Evolutionary conservation across 208 protist species (phyloP).

Genomic region (Novymonas esmeraldas): DNA sequence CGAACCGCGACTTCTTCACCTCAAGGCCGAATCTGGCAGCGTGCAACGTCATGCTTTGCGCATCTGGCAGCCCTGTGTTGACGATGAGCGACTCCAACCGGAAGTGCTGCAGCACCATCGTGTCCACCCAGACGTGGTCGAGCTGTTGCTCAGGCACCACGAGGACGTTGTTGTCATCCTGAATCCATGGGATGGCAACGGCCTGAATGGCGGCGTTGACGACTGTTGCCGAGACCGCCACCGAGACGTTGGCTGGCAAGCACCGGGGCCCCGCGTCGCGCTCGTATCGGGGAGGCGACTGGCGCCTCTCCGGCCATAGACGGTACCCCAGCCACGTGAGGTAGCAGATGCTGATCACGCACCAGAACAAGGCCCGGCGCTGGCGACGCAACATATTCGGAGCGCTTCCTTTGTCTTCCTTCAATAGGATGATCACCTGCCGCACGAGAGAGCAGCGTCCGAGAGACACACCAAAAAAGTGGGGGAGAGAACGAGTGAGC

Average conservation of each 20-base stretch:
- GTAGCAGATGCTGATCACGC: no score
- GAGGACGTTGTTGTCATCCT: slow-evolving; percentile 22
- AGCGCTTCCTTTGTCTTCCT: no score
- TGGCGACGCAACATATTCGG: no score
- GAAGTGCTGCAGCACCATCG: slow-evolving; percentile 52
- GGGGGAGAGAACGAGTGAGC: no score
- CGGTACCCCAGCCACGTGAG: no score
- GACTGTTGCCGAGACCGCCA: slow-evolving; percentile 12
- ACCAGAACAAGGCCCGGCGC: no score
- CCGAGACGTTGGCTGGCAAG: slow-evolving; percentile 13
- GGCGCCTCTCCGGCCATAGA: no score
- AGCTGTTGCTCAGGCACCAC: slow-evolving; percentile 42
- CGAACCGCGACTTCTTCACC: slow-evolving; percentile 60
- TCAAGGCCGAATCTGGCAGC: slow-evolving; percentile 27
- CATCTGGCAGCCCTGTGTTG: slow-evolving; percentile 19
- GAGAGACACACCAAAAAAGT: no score
- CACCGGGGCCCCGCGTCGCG: no score
- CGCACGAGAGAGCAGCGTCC: no score
- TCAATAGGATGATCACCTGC: no score
- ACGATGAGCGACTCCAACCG: slow-evolving; percentile 22
- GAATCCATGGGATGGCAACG: slow-evolving; percentile 22
- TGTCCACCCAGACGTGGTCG: slow-evolving; percentile 41
- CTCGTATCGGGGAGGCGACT: no score
- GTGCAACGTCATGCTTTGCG: slow-evolving; percentile 35
- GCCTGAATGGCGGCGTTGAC: slow-evolving; percentile 18